phyloP scores from a whole-genome alignment of 208 protist species.

The Strigomonas oncopelti region DNA sequence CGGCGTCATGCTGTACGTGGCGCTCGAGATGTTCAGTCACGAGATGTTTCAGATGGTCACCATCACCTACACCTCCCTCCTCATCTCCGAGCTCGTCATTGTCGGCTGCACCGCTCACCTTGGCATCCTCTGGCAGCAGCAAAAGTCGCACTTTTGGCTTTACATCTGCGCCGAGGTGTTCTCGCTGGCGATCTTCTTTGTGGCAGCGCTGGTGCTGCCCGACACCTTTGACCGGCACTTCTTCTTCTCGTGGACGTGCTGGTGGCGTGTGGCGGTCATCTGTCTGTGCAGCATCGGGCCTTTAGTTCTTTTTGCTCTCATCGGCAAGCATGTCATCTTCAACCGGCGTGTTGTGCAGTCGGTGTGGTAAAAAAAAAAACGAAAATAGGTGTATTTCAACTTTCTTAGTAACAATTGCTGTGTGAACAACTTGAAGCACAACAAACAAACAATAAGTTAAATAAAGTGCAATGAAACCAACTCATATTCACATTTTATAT shows the following conservation, averaged over 20 bases:
- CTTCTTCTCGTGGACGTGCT: slow-evolving; percentile 90
- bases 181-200: slow-evolving; percentile 88
- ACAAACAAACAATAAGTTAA: background rate
- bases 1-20: slow-evolving; percentile 95
- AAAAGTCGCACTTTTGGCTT: slow-evolving; percentile 63
- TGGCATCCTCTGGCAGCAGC: slow-evolving; percentile 73
- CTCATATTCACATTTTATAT: background rate
- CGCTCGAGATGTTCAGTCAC: slow-evolving; percentile 93
- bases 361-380: slow-evolving; percentile 9
- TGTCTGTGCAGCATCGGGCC: slow-evolving; percentile 69
- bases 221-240: slow-evolving; percentile 91
- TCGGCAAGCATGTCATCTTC: slow-evolving; percentile 53
- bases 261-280: slow-evolving; percentile 83
- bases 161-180: slow-evolving; percentile 88
- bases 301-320: slow-evolving; percentile 39
- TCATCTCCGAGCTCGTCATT: slow-evolving; percentile 97
- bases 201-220: slow-evolving; percentile 87
- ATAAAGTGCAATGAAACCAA: background rate
- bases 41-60: slow-evolving; percentile 95
- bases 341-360: slow-evolving; percentile 31
- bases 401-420: background rate
- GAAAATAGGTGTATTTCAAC: too few relatives aligned
- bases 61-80: slow-evolving; percentile 97
- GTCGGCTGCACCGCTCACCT: slow-evolving; percentile 91
- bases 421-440: background rate